Percentiles rank a stretch among this genome's conserved stretches.
Conservation (phyloP, 1,139 yeast species). For the Yamadazyma sp. region DNA sequence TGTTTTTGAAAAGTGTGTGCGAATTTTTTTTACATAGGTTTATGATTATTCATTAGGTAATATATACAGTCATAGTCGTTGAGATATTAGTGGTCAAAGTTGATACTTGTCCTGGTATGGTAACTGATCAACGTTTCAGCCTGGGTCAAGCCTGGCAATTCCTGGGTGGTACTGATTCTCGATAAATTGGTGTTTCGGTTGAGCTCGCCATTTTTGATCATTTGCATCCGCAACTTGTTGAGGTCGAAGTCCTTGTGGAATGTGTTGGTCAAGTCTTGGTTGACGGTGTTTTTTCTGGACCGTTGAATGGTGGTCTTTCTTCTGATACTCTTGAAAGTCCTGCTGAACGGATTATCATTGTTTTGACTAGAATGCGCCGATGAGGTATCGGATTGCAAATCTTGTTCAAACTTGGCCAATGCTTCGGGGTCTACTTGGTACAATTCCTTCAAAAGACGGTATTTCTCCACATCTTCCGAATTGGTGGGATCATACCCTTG, state of each 20-base stretch:
- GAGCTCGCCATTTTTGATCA: slow-evolving; percentile 43
- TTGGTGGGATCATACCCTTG: slow-evolving; percentile 61
- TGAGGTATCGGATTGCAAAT: slow-evolving; percentile 11
- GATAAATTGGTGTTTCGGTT: slow-evolving; percentile 36
- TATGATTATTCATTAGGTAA: background rate
- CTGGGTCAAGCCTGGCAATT: slow-evolving; percentile 50
- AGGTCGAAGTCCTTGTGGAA: slow-evolving; percentile 37
- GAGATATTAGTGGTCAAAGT: slow-evolving; percentile 16
- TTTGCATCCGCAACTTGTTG: slow-evolving; percentile 39
- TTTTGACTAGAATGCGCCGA: slow-evolving; percentile 13
- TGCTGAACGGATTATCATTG: slow-evolving; percentile 24
- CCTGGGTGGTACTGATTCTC: slow-evolving; percentile 46
- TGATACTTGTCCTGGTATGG: slow-evolving; percentile 43
- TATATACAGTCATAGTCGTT: background rate
- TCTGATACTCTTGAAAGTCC: slow-evolving; percentile 38
- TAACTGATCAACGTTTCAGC: slow-evolving; percentile 49
- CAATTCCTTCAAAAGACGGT: slow-evolving; percentile 37
- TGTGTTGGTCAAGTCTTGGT: slow-evolving; percentile 24
- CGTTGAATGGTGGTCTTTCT: slow-evolving; percentile 28
- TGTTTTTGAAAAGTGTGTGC: background rate
- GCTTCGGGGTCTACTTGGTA: slow-evolving; percentile 36
- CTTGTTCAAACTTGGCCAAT: slow-evolving; percentile 34
- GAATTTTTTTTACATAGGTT: background rate
- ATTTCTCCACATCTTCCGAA: slow-evolving; percentile 42
- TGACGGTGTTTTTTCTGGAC: slow-evolving; percentile 29